These are phyloP conservation scores for Sporothrix protearum DNA, from an alignment of 2,329 filamentous ascomycete genomes.

Conservation along the genomic window DNA sequence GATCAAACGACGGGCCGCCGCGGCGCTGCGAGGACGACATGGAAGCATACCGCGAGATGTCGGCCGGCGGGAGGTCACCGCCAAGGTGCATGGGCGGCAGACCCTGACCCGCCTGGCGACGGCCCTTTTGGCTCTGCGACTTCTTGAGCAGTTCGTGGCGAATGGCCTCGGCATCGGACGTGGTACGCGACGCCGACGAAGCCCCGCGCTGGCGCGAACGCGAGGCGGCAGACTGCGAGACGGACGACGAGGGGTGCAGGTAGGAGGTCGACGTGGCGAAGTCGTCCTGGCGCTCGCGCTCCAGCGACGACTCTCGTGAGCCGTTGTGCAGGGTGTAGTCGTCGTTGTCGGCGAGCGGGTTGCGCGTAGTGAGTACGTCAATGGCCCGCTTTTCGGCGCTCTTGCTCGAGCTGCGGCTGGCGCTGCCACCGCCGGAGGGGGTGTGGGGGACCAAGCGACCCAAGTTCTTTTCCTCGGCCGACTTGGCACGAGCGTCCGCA, in stretches of 20 bases:
- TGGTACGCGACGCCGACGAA: slow-evolving; percentile 15
- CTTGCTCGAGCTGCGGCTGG: slow-evolving; percentile 30
- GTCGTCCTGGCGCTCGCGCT: slow-evolving; percentile 32
- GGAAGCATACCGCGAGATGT: slow-evolving; percentile 30
- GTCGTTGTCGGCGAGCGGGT: slow-evolving; percentile 38
- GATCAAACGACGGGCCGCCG: slow-evolving; percentile 38
- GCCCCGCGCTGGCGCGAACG: slow-evolving; percentile 16
- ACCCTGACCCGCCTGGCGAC: slow-evolving; percentile 48
- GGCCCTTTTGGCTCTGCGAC: slow-evolving; percentile 48
- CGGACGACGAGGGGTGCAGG: slow-evolving; percentile 30
- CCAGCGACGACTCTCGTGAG: slow-evolving; percentile 34
- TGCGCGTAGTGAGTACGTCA: slow-evolving; percentile 43
- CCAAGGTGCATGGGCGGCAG: slow-evolving; percentile 37
- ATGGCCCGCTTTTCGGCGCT: slow-evolving; percentile 45
- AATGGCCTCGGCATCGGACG: slow-evolving; percentile 26
- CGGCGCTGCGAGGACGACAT: slow-evolving; percentile 34
- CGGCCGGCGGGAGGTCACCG: slow-evolving; percentile 32
- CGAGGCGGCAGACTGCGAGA: slow-evolving; percentile 1
- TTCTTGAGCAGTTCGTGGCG: slow-evolving; percentile 33
- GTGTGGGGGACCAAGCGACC: slow-evolving; percentile 59
- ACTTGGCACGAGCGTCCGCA: slow-evolving; percentile 41
- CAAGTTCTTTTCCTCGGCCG: slow-evolving; percentile 54
- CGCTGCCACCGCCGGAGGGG: slow-evolving; percentile 26
- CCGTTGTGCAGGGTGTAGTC: slow-evolving; percentile 36
- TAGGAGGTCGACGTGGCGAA: slow-evolving; percentile 31